Percentiles rank a stretch among this genome's conserved stretches.
These are phyloP conservation scores for Eutrema yunnanense DNA, from an alignment of 345 rosid genomes.

Conservation along the genomic window DNA sequence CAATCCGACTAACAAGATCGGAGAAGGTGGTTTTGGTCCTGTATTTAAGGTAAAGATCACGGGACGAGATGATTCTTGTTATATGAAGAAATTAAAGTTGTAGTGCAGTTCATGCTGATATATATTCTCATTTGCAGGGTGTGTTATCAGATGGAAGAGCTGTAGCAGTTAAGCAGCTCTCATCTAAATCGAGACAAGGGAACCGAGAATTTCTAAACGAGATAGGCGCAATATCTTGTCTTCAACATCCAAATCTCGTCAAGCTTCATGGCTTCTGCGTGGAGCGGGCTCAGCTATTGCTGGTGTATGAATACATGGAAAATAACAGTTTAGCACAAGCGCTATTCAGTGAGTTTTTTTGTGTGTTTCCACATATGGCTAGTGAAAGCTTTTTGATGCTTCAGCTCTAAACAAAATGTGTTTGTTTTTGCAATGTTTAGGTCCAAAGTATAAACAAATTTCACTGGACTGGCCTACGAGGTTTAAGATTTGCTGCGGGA, in stretches of 20 bases:
- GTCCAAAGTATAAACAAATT: constrained; percentile 30
- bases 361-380: neutral
- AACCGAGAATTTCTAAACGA: constrained; percentile 68
- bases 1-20: constrained; percentile 45
- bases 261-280: constrained; percentile 62
- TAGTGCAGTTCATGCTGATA: constrained; percentile 1
- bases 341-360: constrained; percentile 46
- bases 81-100: constrained; percentile 4
- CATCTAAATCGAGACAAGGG: constrained; percentile 67
- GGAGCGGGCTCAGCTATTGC: constrained; percentile 49
- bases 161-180: constrained; percentile 68
- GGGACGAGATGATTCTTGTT: neutral
- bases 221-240: constrained; percentile 59
- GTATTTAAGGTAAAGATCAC: constrained; percentile 47
- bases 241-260: constrained; percentile 73
- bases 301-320: constrained; percentile 70
- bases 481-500: constrained; percentile 41
- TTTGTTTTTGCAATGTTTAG: constrained; percentile 15
- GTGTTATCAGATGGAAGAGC: constrained; percentile 47
- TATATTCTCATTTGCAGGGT: constrained; percentile 32
- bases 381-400: constrained; percentile 1
- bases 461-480: constrained; percentile 50
- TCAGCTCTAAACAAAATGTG: neutral
- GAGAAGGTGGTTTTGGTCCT: constrained; percentile 70
- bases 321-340: constrained; percentile 56